Base-by-base conservation (phyloP, 495 filamentous ascomycete genomes). In the Penicillium cataractarum region DNA sequence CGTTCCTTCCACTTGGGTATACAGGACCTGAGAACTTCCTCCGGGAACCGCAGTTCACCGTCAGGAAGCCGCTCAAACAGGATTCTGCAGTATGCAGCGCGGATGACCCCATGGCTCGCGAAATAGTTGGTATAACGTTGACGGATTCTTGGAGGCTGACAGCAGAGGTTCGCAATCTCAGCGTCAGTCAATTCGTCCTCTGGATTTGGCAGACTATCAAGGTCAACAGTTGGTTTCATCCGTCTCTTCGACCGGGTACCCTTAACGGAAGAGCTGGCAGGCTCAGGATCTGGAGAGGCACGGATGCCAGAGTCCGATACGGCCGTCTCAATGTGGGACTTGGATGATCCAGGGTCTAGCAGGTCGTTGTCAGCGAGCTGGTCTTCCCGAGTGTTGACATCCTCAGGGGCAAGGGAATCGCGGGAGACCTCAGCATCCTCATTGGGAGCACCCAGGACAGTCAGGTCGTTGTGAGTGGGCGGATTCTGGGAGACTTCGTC, bases 1-100 rank as follows among this genome's bases (percentile, higher is more conserved):
- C 31, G 51, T 4, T n/a, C 31, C 24, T 54, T 54, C 51, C 51
- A 54, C 31, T 24, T 54, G 19, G 51, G 29, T 3, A 54, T 1
- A 8, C 51, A 54, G 10, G 51, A 54, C 21, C 51, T 32, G 21
- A 54, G 51, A 35, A 54, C n/a, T 6, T 54, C 51, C 5, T 54
- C 51, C 13, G 51, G n/a, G 19, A 33, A 27, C 13, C 29, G 51
- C 51, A 35, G 7, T n/a, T 21, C 51, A 37, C 51, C 51, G 17
- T 22, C n/a, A 19, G 51, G 51, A 37, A 32, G 29, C 13, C n/a
- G 15, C 17, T 54, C 32, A 10, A 35, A 24, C 9, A 54, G n/a
- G 51, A 22, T 13, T 2, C 31, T 27, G 4, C 3, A 7, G 21
- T 42, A 42, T 15, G 32, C 54, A 26, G 54, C 21, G 54, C 54